These are phyloP conservation scores for Myxozyma geophila DNA, from an alignment of 805 yeast genomes.

Conservation along the genomic window DNA sequence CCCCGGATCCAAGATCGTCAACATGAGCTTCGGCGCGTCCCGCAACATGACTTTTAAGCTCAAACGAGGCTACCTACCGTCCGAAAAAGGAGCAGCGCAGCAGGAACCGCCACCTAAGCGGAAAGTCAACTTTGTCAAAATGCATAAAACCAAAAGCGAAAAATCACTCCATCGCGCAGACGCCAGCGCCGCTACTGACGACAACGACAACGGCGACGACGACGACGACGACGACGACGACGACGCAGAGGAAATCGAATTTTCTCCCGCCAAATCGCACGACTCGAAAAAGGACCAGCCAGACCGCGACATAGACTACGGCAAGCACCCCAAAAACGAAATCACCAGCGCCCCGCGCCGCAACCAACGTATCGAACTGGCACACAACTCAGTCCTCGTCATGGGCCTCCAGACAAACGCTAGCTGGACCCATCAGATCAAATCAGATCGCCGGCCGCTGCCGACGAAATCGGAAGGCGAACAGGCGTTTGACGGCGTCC, in stretches of 20 bases:
- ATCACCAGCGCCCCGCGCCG: slow-evolving; percentile 15
- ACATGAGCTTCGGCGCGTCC: slow-evolving; percentile 33
- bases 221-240: neutral
- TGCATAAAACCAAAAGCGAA: neutral
- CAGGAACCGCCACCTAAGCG: neutral
- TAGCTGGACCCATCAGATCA: slow-evolving; percentile 34
- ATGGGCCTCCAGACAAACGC: slow-evolving; percentile 30
- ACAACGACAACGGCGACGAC: neutral
- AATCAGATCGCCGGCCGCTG: slow-evolving; percentile 16
- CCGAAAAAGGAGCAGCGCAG: neutral
- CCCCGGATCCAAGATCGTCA: slow-evolving; percentile 35
- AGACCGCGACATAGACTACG: neutral
- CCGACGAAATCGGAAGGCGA: slow-evolving; percentile 8
- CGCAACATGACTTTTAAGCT: slow-evolving; percentile 24
- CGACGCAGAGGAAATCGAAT: neutral
- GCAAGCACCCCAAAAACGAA: slow-evolving; percentile 5
- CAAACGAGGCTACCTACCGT: slow-evolving; percentile 3
- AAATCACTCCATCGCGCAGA: neutral
- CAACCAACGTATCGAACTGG: slow-evolving; percentile 23
- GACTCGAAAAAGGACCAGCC: neutral
- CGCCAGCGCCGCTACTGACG: neutral
- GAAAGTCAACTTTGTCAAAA: slow-evolving; percentile 5
- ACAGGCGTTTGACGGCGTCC: slow-evolving; percentile 18
- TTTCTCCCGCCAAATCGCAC: neutral
- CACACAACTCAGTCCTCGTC: slow-evolving; percentile 30